Conservation (phyloP, 805 yeast genomes). For the Wickerhamomyces kurtzmanii region DNA sequence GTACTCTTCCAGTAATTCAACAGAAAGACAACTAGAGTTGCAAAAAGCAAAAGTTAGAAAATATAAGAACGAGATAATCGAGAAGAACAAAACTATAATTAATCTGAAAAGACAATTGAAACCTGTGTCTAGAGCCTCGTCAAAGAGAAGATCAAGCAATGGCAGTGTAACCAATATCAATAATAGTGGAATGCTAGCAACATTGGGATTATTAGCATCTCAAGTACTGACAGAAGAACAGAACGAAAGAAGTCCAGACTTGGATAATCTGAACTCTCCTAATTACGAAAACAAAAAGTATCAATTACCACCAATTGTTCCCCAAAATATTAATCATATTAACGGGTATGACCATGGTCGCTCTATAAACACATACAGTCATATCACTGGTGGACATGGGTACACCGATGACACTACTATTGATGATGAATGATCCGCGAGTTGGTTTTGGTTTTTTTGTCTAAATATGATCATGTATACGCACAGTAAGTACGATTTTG, state of each 20-base stretch:
- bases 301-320: neutral
- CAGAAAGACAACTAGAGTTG: constrained; percentile 20
- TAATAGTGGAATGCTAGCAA: constrained; percentile 27
- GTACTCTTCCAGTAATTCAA: constrained; percentile 24
- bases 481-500: too few relatives aligned
- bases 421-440: too few relatives aligned
- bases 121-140: neutral
- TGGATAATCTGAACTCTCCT: too few relatives aligned
- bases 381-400: neutral
- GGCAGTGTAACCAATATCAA: constrained; percentile 3
- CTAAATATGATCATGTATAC: too few relatives aligned
- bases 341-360: constrained; percentile 1
- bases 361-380: too few relatives aligned
- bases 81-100: constrained; percentile 34
- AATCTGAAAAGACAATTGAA: constrained; percentile 24
- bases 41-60: constrained; percentile 35
- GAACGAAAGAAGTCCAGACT: constrained; percentile 1
- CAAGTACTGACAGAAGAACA: constrained; percentile 35
- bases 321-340: neutral
- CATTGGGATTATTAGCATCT: constrained; percentile 44
- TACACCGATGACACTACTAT: neutral
- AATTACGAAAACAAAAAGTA: neutral
- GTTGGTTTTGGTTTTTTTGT: too few relatives aligned
- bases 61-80: constrained; percentile 30
- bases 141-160: neutral